Base-by-base conservation (phyloP, 2,329 filamentous ascomycete species). In the Penicillium sp. region DNA sequence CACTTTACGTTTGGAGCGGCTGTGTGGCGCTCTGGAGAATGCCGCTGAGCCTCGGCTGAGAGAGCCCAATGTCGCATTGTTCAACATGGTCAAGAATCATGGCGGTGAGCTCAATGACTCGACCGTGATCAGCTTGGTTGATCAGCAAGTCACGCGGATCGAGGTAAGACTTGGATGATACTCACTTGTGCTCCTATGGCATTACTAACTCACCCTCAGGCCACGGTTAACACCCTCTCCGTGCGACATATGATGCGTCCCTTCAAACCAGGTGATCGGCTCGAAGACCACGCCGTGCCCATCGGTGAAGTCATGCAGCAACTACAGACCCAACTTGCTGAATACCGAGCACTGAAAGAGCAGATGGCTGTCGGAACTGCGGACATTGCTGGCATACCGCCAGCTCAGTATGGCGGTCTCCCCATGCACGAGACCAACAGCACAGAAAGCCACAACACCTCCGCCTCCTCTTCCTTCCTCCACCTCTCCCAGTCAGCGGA, bases 111-210 rank as follows among this genome's bases (percentile, higher is more conserved):
- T 96, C 38, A 88, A 90, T 18, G 93, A 97, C 72, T 76, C 80
- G 37, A 91, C 94, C 66, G 72, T 97, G 66, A 70, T 94, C 40
- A 89, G 87, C 58, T 88, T 98, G 58, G 78, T 97, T 64, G 90
- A 94, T 63, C 90, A 97, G 62, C 89, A 96, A 75, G 86, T 98
- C 54, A 90, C 86, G 63, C 81, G 93, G 58, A 94, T 98, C 63
- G 93, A 98, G 81, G 89, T 94, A 74, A 68, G 83, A 69, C 21
- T 36, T 33, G 34, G 6, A 30, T 18, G n/a, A 6, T 16, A 23
- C 15, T 2, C 19, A 25, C 34, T 40, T 14, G 13, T n/a, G 9
- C 23, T 39, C 8, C 11, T 1, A 7, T 25, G 1, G 8, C 18
- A 36, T 8, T 28, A 1, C 37, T 54, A 18, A 52, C 44, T 14